A percentile compares a stretch with the other conserved stretches of the same genome.
These are phyloP conservation scores for Botrytis sinoallii DNA, from an alignment of 2,329 filamentous ascomycete species.

Conservation along the genomic window DNA sequence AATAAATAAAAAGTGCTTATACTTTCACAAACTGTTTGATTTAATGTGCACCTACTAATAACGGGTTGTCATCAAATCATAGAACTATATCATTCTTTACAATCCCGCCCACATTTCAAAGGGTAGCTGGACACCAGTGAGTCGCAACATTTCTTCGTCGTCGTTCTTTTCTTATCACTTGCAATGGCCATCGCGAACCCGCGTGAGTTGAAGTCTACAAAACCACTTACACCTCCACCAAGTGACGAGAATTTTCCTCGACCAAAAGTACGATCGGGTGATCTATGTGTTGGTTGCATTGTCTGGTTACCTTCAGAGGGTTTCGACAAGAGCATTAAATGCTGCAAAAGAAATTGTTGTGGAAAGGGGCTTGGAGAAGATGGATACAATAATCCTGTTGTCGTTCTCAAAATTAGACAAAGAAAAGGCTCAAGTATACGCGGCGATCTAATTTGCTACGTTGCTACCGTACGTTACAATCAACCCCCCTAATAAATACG, in stretches of 20 bases:
- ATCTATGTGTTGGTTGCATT: conserved; percentile 27
- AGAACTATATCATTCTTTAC: neutral
- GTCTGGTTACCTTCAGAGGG: conserved; percentile 23
- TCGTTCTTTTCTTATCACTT: neutral
- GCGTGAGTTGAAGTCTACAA: neutral
- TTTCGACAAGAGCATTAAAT: conserved; percentile 16
- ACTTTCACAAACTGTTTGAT: neutral
- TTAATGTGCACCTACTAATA: neutral
- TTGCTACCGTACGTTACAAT: conserved; percentile 21
- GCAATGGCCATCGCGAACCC: neutral
- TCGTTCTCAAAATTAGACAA: conserved; percentile 23
- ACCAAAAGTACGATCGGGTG: conserved; percentile 15
- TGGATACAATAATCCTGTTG: conserved; percentile 25
- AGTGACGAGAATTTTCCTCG: conserved; percentile 6
- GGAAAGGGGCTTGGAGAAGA: conserved; percentile 20
- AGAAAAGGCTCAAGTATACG: conserved; percentile 17
- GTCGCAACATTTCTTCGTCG: neutral
- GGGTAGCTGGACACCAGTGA: conserved; percentile 1
- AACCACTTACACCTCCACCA: neutral
- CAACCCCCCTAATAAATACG: too few species aligned
- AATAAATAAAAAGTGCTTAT: conserved; percentile 1
- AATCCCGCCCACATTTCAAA: neutral
- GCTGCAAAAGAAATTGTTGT: conserved; percentile 20
- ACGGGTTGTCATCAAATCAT: neutral
- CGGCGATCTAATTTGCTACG: conserved; percentile 27